Evolutionary conservation across 2,329 filamentous ascomycete species (phyloP).

Genomic region (Arthroderma sp.): DNA sequence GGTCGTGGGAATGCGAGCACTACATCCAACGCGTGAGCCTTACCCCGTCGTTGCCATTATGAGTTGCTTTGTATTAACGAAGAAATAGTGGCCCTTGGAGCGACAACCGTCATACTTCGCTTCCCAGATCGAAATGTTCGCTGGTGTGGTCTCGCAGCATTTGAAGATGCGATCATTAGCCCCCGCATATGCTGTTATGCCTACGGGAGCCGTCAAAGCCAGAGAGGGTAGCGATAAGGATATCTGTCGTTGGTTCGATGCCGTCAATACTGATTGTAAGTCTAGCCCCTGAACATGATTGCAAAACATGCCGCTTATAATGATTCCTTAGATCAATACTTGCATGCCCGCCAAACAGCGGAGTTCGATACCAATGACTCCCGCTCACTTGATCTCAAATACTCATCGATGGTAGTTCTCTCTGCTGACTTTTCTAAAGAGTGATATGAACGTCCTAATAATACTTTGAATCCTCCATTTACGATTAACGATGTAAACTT

Average conservation of each 20-base stretch:
- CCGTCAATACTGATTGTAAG: slow-evolving; percentile 31
- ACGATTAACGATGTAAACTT: neutral
- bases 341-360: slow-evolving; percentile 29
- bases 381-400: slow-evolving; percentile 33
- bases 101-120: slow-evolving; percentile 41
- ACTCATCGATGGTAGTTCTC: slow-evolving; percentile 19
- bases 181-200: slow-evolving; percentile 29
- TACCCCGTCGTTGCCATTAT: neutral
- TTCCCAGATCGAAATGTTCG: slow-evolving; percentile 46
- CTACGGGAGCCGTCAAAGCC: slow-evolving; percentile 28
- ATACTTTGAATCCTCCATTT: neutral
- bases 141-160: slow-evolving; percentile 46
- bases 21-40: slow-evolving; percentile 26
- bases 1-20: slow-evolving; percentile 38
- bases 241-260: slow-evolving; percentile 32
- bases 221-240: slow-evolving; percentile 30
- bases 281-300: slow-evolving; percentile 4
- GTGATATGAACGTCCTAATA: neutral
- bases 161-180: slow-evolving; percentile 45
- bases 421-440: slow-evolving; percentile 1
- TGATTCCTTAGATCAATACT: slow-evolving; percentile 23
- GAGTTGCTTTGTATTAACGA: neutral
- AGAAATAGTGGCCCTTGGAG: slow-evolving; percentile 42
- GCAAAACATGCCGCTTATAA: neutral
- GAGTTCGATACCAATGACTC: slow-evolving; percentile 30